Conservation (phyloP, 176 grass and related monocot genomes). For the Thalia dealbata region DNA sequence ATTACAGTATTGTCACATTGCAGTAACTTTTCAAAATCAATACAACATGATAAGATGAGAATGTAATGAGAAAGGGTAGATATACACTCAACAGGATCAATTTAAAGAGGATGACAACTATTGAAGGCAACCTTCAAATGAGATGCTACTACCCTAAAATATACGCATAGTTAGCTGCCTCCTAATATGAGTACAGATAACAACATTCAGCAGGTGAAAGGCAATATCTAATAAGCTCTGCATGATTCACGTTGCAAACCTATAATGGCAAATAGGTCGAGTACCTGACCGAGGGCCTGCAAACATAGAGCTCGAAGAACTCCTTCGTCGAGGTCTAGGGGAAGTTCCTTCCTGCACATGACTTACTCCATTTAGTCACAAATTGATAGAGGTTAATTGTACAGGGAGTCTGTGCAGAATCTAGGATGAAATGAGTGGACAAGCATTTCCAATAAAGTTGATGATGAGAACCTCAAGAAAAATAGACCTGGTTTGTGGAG, state of each 20-base stretch:
- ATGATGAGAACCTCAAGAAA: slow-evolving; percentile 14
- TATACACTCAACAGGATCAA: too few species aligned
- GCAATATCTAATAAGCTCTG: too few species aligned
- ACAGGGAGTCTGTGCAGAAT: too few species aligned
- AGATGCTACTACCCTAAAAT: background rate
- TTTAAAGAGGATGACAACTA: too few species aligned
- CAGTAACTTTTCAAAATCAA: too few species aligned
- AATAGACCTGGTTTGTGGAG: slow-evolving; percentile 52
- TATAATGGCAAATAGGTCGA: slow-evolving; percentile 1
- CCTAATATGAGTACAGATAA: too few species aligned
- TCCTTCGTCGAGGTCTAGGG: slow-evolving; percentile 68
- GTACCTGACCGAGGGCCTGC: slow-evolving; percentile 85
- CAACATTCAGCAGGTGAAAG: too few species aligned
- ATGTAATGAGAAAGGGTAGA: too few species aligned
- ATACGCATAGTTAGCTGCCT: background rate
- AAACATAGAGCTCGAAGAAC: slow-evolving; percentile 65
- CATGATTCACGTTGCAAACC: background rate
- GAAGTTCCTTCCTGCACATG: slow-evolving; percentile 78
- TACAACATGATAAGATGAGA: too few species aligned
- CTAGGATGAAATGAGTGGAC: background rate
- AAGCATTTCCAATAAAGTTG: background rate
- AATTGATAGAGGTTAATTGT: background rate
- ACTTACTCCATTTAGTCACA: background rate
- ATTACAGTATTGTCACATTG: too few species aligned
- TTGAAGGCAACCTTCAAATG: too few species aligned